Evolutionary conservation across 2,329 filamentous ascomycete species (phyloP), one percentile per base, ranked within the genome.

Genomic region (Fusarium multiceps): DNA sequence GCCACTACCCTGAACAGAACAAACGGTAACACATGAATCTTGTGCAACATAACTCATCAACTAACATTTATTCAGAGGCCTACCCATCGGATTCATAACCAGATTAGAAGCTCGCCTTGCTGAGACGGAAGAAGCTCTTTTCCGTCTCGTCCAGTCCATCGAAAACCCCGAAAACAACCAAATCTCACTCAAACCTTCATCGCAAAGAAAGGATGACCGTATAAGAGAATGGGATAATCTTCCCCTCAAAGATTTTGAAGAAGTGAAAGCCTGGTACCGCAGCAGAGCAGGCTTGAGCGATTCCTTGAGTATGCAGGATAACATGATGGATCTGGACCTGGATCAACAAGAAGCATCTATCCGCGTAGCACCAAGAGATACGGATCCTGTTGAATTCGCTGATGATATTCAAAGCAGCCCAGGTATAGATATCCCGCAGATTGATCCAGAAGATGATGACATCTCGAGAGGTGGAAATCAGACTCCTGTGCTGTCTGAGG

Each of bases 41-140:
- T 18, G 18, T 6, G 64, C 42, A 7, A 4, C 4, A 12, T 20
- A 23, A 1, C 14, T 10, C 2, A 18, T 2, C 6, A 25, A 12
- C 47, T 74, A 30, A 66, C 4, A 8, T 9, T 1, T 7, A n/a
- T 10, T 0, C 8, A 80, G 79, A 50, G 79, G 76, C 30, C 76
- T 79, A 37, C 82, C 78, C 0, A 73, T 78, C 13, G 81, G 81
- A 0, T 83, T 82, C 43, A 77, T 82, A 7, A 80, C 76, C 6
- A 76, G 75, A 20, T 51, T 83, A 6, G 81, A 83, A 55, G 75
- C 77, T 4, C 77, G 81, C 1, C 75, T 83, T 3, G 72, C 68
- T 3, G 78, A 78, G 27, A 80, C 76, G 0, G 76, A 77, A 68
- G 59, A 72, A n/a, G 75, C 75, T 4, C 71, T 79, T 0, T 75